These are phyloP conservation scores for Astrothelium subdiscretum DNA, from an alignment of 495 filamentous ascomycete species.

Conservation along the genomic window DNA sequence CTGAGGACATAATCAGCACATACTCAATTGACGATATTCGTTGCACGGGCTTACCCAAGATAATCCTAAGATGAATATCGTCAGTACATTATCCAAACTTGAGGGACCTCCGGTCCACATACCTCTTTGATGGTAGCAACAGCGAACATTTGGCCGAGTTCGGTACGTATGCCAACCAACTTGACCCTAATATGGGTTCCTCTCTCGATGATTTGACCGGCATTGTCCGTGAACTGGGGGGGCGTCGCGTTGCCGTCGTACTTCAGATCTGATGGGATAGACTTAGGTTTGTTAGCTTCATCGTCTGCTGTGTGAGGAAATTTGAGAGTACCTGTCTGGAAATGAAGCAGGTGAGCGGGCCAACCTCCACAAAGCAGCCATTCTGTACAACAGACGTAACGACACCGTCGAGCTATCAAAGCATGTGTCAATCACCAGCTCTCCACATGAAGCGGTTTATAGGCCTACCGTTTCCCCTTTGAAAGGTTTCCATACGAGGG, in stretches of 20 bases:
- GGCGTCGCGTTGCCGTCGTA: slow-evolving; percentile 60
- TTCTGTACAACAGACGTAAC: slow-evolving; percentile 80
- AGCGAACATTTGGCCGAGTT: slow-evolving; percentile 87
- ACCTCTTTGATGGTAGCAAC: slow-evolving; percentile 91
- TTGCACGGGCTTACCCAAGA: background rate
- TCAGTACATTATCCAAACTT: background rate
- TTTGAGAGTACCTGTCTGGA: background rate
- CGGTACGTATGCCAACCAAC: slow-evolving; percentile 80
- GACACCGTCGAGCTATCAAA: slow-evolving; percentile 73
- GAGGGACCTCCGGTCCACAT: background rate
- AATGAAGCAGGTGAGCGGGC: slow-evolving; percentile 81
- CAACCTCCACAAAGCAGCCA: slow-evolving; percentile 86
- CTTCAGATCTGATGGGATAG: slow-evolving; percentile 84
- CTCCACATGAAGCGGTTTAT: background rate
- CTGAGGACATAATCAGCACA: background rate
- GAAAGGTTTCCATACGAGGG: slow-evolving; percentile 95
- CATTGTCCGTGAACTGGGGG: slow-evolving; percentile 34
- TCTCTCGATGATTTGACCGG: slow-evolving; percentile 85
- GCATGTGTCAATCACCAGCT: background rate
- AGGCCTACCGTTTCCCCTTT: slow-evolving; percentile 81
- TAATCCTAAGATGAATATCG: background rate
- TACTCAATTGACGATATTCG: background rate
- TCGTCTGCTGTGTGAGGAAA: background rate
- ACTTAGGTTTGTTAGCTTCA: slow-evolving; percentile 34
- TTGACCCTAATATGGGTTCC: slow-evolving; percentile 88